Conservation (phyloP, 371 early-diverging fungal species). For the Mucor indicus region DNA sequence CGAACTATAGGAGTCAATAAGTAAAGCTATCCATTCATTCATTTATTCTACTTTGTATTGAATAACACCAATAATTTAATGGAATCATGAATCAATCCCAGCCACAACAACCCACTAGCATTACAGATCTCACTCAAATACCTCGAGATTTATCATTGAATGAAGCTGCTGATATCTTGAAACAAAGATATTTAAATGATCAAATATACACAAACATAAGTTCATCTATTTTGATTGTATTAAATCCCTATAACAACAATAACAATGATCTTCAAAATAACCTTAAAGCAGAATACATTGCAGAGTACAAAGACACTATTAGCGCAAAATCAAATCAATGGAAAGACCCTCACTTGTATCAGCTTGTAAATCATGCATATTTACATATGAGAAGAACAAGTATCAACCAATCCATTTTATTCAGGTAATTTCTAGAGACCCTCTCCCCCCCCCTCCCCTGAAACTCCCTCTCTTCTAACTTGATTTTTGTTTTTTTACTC, state of each 20-base stretch:
- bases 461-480: background rate
- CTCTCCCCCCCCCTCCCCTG: too few species aligned
- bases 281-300: constrained; percentile 20
- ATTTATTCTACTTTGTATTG: too few species aligned
- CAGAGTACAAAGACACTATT: constrained; percentile 34
- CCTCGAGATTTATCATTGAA: constrained; percentile 25
- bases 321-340: constrained; percentile 46
- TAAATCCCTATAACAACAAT: constrained; percentile 30
- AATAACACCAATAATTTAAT: too few species aligned
- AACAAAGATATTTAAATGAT: constrained; percentile 54
- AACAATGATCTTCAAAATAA: constrained; percentile 6
- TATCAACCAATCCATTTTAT: constrained; percentile 74
- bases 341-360: constrained; percentile 70
- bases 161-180: constrained; percentile 50
- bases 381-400: constrained; percentile 78
- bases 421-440: constrained; percentile 50
- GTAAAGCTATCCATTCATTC: too few species aligned
- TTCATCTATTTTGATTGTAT: constrained; percentile 42
- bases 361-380: constrained; percentile 65
- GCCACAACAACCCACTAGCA: background rate
- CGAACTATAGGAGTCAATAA: too few species aligned
- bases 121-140: constrained; percentile 29
- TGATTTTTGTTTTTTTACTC: constrained; percentile 1
- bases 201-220: constrained; percentile 58
- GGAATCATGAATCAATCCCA: too few species aligned